These are phyloP conservation scores for Plasmodium reichenowi DNA, from an alignment of 169 alveolate genomes.

Conservation along the genomic window DNA sequence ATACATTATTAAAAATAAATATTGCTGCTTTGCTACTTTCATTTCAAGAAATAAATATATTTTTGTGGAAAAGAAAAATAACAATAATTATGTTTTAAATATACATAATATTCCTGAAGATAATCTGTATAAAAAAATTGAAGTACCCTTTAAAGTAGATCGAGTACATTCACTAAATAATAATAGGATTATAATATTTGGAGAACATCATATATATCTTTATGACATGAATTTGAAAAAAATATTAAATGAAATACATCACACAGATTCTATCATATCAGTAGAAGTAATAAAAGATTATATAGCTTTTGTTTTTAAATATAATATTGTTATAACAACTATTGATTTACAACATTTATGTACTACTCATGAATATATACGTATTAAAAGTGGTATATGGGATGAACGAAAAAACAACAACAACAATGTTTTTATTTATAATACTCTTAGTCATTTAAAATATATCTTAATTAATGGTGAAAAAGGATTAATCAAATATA, in stretches of 20 bases:
- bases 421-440: conserved; percentile 76
- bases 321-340: conserved; percentile 79
- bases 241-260: conserved; percentile 55
- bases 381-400: conserved; percentile 85
- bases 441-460: conserved; percentile 74
- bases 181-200: conserved; percentile 29
- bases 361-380: conserved; percentile 71
- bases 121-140: conserved; percentile 36
- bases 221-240: conserved; percentile 63
- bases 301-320: conserved; percentile 80
- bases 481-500: conserved; percentile 63
- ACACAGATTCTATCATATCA: conserved; percentile 75
- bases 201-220: conserved; percentile 51
- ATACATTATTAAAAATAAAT: conserved; percentile 37
- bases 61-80: conserved; percentile 55
- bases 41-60: conserved; percentile 64
- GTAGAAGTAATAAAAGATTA: conserved; percentile 78
- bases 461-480: conserved; percentile 57
- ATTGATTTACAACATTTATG: conserved; percentile 77
- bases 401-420: conserved; percentile 54
- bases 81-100: conserved; percentile 19
- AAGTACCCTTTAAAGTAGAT: conserved; percentile 43
- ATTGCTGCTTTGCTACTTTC: conserved; percentile 39
- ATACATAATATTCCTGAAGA: conserved; percentile 74
- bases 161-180: conserved; percentile 42